These are phyloP conservation scores for Solanum sparsipilum DNA, from an alignment of 257 asterid species.

Conservation along the genomic window DNA sequence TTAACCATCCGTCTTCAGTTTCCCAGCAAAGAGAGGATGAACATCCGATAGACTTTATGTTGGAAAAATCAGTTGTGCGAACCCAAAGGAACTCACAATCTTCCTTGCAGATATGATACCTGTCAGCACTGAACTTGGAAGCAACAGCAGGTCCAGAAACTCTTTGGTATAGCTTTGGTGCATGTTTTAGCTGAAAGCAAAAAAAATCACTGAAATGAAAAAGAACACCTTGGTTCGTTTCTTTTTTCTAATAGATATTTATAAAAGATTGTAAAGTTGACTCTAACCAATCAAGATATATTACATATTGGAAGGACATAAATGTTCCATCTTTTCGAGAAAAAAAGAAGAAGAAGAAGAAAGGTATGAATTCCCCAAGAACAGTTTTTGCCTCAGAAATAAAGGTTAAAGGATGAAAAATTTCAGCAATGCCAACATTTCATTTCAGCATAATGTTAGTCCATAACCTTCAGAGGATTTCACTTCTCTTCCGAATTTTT, in stretches of 20 bases:
- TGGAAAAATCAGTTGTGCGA: slow-evolving; percentile 85
- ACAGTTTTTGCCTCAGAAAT: not conserved
- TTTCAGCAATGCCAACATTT: not conserved
- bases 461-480: not conserved
- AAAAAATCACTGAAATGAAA: not conserved
- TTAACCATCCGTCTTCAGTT: slow-evolving; percentile 33
- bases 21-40: slow-evolving; percentile 70
- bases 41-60: slow-evolving; percentile 51
- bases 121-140: slow-evolving; percentile 48
- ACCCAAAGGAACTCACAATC: slow-evolving; percentile 66
- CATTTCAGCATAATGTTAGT: not conserved
- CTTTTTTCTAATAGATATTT: not conserved
- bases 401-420: not conserved
- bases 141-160: slow-evolving; percentile 55
- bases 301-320: not conserved
- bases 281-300: not conserved
- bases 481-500: not conserved
- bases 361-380: not conserved
- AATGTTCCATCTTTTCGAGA: not conserved
- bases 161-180: slow-evolving; percentile 63
- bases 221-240: not conserved
- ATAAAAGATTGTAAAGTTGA: not conserved
- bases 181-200: slow-evolving; percentile 57
- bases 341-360: not conserved
- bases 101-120: slow-evolving; percentile 74